Evolutionary conservation across 192 early-diverging fungal genomes (phyloP), one percentile per base, ranked within the genome.

Genomic region (Backusella morwellensis): DNA sequence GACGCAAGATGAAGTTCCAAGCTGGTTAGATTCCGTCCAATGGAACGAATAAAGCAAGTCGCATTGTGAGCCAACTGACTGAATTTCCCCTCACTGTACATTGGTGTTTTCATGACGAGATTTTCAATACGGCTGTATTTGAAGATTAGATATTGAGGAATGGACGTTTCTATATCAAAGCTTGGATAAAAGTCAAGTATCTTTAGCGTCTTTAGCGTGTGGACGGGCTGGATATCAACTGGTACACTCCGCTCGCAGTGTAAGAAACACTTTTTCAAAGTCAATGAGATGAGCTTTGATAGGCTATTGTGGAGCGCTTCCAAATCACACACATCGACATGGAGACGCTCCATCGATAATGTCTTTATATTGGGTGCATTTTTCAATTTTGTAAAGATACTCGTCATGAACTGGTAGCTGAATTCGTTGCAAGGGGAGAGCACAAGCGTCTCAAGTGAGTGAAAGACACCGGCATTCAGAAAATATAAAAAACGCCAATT

Each of bases 261-360:
- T 29, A 63, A 63, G 56, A 63, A 63, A 63, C 56, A 63, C 11
- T 63, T 63, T 63, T 63, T 63, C 23, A 63, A 63, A 63, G 56
- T 26, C 56, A 63, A 63, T 63, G 56, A 26, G 11, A 26, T 29
- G 4, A 63, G 56, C 56, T 63, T 63, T 63, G 21, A 26, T 12
- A 63, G 23, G 56, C 23, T 63, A 4, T 29, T 63, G 9, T 63
- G 56, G 1, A 63, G 56, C 23, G 29, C 56, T 26, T 63, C 56
- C 12, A 63, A 63, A 63, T 63, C 56, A 29, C 56, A 63, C 2
- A 63, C 12, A 63, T 63, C 56, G 4, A 63, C 12, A 26, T 63
- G 56, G 9, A 63, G 56, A 3, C 56, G 56, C 23, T 63, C 23
- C 12, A 63, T 63, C 26, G 56, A 63, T 8, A 63, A 14, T 12